phyloP scores from a whole-genome alignment of 139 green algal genomes.

The Coccomyxa sp. region DNA sequence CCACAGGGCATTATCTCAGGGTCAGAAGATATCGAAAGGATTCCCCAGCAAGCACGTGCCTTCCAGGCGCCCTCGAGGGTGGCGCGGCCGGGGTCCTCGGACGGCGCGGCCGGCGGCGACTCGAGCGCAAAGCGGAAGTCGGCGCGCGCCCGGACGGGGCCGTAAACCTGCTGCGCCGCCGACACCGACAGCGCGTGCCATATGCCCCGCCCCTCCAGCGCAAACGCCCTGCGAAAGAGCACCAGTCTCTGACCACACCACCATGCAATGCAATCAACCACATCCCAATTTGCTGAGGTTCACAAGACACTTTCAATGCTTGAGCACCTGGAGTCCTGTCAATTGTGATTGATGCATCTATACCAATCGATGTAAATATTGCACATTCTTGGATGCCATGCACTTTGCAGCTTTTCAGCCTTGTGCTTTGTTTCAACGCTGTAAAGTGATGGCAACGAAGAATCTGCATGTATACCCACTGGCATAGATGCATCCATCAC shows the following conservation, averaged over 20 bases:
- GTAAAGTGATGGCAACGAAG: too few species aligned
- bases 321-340: not conserved
- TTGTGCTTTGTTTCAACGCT: too few species aligned
- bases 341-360: too few species aligned
- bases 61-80: not conserved
- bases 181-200: constrained; percentile 69
- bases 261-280: too few species aligned
- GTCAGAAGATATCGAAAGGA: too few species aligned
- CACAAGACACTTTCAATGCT: not conserved
- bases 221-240: constrained; percentile 46
- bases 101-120: constrained; percentile 8
- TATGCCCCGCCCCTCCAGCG: constrained; percentile 51
- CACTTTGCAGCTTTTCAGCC: too few species aligned
- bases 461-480: too few species aligned
- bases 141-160: constrained; percentile 53
- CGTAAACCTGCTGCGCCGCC: constrained; percentile 66
- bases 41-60: too few species aligned
- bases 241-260: not conserved
- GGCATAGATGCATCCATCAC: too few species aligned
- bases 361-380: too few species aligned
- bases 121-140: constrained; percentile 64
- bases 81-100: not conserved
- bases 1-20: too few species aligned
- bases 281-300: not conserved
- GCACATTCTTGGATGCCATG: too few species aligned